Evolutionary conservation across 768 basidiomycete species (phyloP).

Genomic region (Calocybe gangraenosa): DNA sequence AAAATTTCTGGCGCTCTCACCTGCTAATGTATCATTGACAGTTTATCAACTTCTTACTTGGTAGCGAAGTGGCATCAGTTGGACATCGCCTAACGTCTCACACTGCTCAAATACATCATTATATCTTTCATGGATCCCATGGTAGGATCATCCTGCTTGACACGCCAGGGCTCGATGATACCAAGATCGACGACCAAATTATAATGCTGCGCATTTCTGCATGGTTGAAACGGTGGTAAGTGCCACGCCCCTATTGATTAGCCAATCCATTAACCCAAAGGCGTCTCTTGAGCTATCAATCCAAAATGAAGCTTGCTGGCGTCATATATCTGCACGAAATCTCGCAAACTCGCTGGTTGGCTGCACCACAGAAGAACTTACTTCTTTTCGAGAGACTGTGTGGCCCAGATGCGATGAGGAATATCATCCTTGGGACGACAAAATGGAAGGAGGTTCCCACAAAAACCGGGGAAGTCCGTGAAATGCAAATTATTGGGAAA

Average conservation of each 20-base stretch:
- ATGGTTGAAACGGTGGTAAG: slow-evolving; percentile 5
- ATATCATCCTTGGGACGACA: slow-evolving; percentile 14
- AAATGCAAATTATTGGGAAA: slow-evolving; percentile 5
- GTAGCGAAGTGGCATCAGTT: slow-evolving; percentile 10
- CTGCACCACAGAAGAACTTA: slow-evolving; percentile 18
- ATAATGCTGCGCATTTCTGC: slow-evolving; percentile 8
- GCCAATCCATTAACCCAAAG: slow-evolving; percentile 21
- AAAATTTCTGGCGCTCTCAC: background rate
- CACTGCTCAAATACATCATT: slow-evolving; percentile 18
- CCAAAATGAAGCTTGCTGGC: slow-evolving; percentile 12
- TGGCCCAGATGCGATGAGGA: slow-evolving; percentile 11
- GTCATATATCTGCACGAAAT: slow-evolving; percentile 18
- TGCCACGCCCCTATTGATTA: slow-evolving; percentile 1
- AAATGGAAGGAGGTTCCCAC: slow-evolving; percentile 10
- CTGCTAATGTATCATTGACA: slow-evolving; percentile 2
- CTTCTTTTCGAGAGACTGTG: slow-evolving; percentile 15
- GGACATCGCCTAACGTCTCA: slow-evolving; percentile 21
- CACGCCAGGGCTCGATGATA: slow-evolving; percentile 13
- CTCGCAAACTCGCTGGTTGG: slow-evolving; percentile 16
- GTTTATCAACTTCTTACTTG: slow-evolving; percentile 20
- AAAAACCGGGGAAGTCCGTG: slow-evolving; percentile 5
- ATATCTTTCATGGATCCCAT: slow-evolving; percentile 10
- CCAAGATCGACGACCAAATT: slow-evolving; percentile 5
- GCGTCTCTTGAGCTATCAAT: slow-evolving; percentile 7
- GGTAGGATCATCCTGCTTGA: slow-evolving; percentile 11